Conservation (phyloP, 129 eudicot species). For the Deinandra increscens region DNA sequence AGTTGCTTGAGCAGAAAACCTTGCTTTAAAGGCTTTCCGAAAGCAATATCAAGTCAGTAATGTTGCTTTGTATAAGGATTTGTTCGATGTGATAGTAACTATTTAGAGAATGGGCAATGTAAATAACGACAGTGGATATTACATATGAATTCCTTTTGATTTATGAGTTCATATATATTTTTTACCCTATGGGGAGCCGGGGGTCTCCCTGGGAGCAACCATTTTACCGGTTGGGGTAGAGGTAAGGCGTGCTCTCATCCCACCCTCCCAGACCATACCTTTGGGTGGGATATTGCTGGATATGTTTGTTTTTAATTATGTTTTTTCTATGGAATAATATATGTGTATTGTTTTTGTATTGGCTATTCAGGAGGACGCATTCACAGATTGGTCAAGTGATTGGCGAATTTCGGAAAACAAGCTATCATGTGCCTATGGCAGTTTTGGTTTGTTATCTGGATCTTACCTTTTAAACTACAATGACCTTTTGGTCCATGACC, state of each 20-base stretch:
- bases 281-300: too few species aligned
- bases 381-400: conserved; percentile 83
- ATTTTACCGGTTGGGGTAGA: too few species aligned
- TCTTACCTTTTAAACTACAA: background rate
- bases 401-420: conserved; percentile 77
- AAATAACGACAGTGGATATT: background rate
- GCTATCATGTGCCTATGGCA: conserved; percentile 88
- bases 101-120: conserved; percentile 6
- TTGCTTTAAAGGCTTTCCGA: background rate
- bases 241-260: too few species aligned
- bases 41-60: conserved; percentile 11
- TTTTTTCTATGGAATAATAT: background rate
- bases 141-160: background rate
- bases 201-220: too few species aligned
- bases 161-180: conserved; percentile 2
- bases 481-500: background rate
- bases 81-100: conserved; percentile 10
- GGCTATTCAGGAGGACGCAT: conserved; percentile 82
- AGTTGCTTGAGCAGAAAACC: background rate
- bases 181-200: background rate
- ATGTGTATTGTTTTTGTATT: conserved; percentile 3
- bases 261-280: too few species aligned
- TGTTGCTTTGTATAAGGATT: background rate
- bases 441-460: conserved; percentile 58
- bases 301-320: too few species aligned